Evolutionary conservation across 345 rosid species (phyloP).

Genomic region (Ceriops tagal): DNA sequence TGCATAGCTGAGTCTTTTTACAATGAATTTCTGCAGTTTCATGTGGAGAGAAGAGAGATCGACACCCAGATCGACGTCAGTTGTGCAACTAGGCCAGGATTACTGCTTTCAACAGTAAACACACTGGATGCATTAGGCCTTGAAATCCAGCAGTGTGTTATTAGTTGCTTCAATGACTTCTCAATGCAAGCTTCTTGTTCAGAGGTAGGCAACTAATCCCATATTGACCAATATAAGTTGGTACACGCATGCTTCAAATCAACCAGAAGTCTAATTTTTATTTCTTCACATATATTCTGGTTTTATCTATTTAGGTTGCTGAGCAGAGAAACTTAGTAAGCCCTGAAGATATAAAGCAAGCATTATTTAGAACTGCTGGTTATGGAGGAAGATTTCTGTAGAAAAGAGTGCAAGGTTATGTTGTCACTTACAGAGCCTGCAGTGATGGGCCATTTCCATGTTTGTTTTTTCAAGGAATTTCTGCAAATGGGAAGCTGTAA

Average conservation of each 20-base stretch:
- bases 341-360: constrained; percentile 84
- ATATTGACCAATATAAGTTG: neutral
- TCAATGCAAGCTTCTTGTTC: constrained; percentile 92
- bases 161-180: constrained; percentile 84
- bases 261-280: neutral
- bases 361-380: constrained; percentile 82
- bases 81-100: constrained; percentile 76
- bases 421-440: constrained; percentile 5
- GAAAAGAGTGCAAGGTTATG: neutral
- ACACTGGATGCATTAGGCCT: constrained; percentile 80
- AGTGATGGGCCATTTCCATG: constrained; percentile 7
- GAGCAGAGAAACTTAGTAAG: constrained; percentile 48
- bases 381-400: constrained; percentile 89
- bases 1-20: neutral
- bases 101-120: constrained; percentile 66
- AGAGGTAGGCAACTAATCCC: constrained; percentile 39
- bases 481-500: constrained; percentile 25
- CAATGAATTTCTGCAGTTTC: constrained; percentile 46
- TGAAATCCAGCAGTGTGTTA: constrained; percentile 85
- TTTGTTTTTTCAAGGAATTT: constrained; percentile 24
- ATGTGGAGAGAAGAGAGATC: constrained; percentile 52
- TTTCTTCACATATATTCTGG: neutral
- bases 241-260: neutral
- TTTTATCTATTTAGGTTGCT: constrained; percentile 18
- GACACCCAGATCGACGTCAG: constrained; percentile 64